phyloP scores from a whole-genome alignment of 345 rosid genomes.

The Leavenworthia alabamica region DNA sequence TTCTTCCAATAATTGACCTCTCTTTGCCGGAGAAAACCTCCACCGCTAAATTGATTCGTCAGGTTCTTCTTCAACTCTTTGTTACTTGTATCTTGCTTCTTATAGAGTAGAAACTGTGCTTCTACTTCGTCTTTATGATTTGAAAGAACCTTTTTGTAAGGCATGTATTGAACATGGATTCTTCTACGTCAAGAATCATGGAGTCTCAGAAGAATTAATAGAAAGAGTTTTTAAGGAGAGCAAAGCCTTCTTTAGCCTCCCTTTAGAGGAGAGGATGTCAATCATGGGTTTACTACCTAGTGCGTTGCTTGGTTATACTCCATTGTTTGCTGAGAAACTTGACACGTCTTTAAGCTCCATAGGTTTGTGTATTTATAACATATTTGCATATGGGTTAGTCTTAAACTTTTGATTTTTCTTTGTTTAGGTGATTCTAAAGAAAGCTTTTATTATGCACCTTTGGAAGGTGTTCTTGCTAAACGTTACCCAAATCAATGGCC shows the following conservation, averaged over 20 bases:
- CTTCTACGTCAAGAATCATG: slow-evolving; percentile 85
- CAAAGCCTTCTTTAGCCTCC: slow-evolving; percentile 53
- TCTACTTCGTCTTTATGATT: background rate
- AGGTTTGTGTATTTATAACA: background rate
- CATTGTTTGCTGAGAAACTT: slow-evolving; percentile 55
- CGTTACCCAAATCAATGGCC: slow-evolving; percentile 72
- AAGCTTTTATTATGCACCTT: slow-evolving; percentile 63
- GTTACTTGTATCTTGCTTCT: background rate
- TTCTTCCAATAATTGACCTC: slow-evolving; percentile 49
- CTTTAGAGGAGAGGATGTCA: slow-evolving; percentile 47
- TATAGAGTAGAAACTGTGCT: background rate
- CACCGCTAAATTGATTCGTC: slow-evolving; percentile 45
- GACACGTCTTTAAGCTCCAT: slow-evolving; percentile 22
- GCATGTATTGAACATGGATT: slow-evolving; percentile 79
- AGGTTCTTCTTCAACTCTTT: slow-evolving; percentile 32
- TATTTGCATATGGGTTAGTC: background rate
- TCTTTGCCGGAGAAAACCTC: slow-evolving; percentile 42
- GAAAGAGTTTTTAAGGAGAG: slow-evolving; percentile 42
- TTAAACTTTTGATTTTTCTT: background rate
- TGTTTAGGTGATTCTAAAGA: slow-evolving; percentile 76
- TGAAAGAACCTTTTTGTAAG: slow-evolving; percentile 30
- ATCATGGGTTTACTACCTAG: slow-evolving; percentile 43
- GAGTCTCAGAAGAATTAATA: slow-evolving; percentile 48
- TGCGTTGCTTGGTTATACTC: slow-evolving; percentile 58
- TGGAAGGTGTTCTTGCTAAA: slow-evolving; percentile 30